Base-by-base conservation (phyloP, 805 yeast species). In the Peterozyma toletana region DNA sequence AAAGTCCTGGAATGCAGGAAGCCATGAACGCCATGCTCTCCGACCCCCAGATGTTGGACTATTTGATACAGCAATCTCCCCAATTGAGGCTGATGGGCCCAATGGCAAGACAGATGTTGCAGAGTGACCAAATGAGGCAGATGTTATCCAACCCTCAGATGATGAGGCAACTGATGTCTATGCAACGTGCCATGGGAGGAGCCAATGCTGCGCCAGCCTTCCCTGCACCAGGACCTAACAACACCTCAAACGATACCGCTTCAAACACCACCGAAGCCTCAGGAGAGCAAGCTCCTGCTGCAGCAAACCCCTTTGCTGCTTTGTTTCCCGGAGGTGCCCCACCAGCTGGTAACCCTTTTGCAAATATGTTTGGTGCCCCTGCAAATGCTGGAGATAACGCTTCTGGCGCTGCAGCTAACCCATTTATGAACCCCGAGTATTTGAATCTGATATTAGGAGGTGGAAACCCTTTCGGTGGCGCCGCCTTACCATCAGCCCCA, bases 11-110 rank as follows among this genome's bases (percentile, higher is more conserved):
- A 65, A 76, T 86, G 53, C 90, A 83, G 58, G 89, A 89, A 58
- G 73, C 83, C 47, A 77, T 91, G 86, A 79, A 83, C 58, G 80
- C 84, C 40, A 77, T 86, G 84, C 69, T 89, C 41, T 76, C 82
- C 37, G 86, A 90, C 63, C 96, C 97, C 2, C 90, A 85, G 60
- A 83, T 89, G 90, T 59, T 87, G 40, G 96, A 88, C 53, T 80
- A 70, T 58, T 62, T 90, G 71, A 86, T 89, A 55, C 77, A 79
- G 54, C 86, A 84, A 57, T 83, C 84, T 45, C 96, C 97, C 7
- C 89, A 83, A 57, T 70, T 89, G 56, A 78, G 91, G 48, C 76
- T 80, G 5, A 77, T 87, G 89, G 95, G 95, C 11, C 96, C 96
- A 7, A 87, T 84, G 58, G 90, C 86, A 17, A 77, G 96, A 56